These are phyloP conservation scores for Mortierella sp. DNA, from an alignment of 371 early-diverging fungal species.

Conservation along the genomic window DNA sequence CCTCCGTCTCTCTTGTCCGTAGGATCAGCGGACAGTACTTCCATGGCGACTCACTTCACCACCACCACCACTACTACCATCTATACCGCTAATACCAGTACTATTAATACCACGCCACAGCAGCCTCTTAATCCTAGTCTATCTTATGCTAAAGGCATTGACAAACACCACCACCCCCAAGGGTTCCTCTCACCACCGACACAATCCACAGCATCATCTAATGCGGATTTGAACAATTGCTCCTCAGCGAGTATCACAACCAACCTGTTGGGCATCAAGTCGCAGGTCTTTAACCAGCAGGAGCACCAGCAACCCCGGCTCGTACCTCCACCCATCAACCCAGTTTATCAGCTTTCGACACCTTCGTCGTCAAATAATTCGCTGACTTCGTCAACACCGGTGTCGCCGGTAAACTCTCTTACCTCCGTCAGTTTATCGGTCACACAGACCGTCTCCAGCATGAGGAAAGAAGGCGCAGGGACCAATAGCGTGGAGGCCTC, in stretches of 20 bases:
- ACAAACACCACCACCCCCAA: neutral
- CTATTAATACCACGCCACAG: neutral
- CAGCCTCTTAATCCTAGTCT: neutral
- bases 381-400: conserved; percentile 5
- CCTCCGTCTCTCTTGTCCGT: neutral
- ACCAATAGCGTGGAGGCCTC: no score
- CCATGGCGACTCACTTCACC: no score
- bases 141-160: conserved; percentile 9
- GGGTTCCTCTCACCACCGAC: conserved; percentile 5
- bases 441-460: neutral
- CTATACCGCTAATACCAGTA: neutral
- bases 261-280: conserved; percentile 25
- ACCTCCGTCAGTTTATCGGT: neutral
- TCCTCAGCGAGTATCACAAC: conserved; percentile 40
- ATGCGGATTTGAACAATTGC: conserved; percentile 20
- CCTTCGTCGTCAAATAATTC: conserved; percentile 24
- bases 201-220: conserved; percentile 22
- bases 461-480: neutral
- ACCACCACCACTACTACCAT: neutral
- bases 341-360: conserved; percentile 20
- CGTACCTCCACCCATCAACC: neutral
- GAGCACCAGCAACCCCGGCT: conserved; percentile 20
- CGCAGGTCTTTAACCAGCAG: conserved; percentile 15
- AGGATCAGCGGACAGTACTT: no score
- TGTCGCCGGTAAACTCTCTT: conserved; percentile 1